Percentiles rank a stretch among this genome's conserved stretches.
These are phyloP conservation scores for Elongisporangium senticosum DNA, from an alignment of 352 stramenopile species.

Conservation along the genomic window DNA sequence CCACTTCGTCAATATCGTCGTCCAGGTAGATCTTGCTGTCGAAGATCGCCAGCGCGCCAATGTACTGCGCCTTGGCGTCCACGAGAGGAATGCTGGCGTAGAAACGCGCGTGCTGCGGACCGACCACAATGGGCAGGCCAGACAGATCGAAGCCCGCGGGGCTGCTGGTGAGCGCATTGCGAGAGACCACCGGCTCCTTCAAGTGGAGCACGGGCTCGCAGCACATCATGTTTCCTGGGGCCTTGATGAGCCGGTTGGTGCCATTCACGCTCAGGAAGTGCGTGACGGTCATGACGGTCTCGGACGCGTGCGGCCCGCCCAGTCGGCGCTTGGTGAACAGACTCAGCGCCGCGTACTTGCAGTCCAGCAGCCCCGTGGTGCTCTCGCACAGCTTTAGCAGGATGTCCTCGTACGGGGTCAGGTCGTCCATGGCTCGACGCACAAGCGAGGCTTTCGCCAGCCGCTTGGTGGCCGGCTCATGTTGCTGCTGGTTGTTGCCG, in stretches of 20 bases:
- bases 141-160: constrained; percentile 41
- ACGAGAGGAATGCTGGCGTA: constrained; percentile 64
- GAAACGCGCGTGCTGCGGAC: constrained; percentile 61
- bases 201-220: constrained; percentile 59
- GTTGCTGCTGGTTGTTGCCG: constrained; percentile 26
- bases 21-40: constrained; percentile 32
- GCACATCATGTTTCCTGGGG: constrained; percentile 52
- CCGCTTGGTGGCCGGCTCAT: constrained; percentile 5
- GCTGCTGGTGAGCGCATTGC: constrained; percentile 26
- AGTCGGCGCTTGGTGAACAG: constrained; percentile 26
- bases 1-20: constrained; percentile 30
- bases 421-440: constrained; percentile 20
- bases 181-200: constrained; percentile 36
- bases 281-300: constrained; percentile 9
- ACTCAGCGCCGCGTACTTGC: constrained; percentile 55
- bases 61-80: constrained; percentile 29
- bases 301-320: constrained; percentile 9
- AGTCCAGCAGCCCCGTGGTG: constrained; percentile 26
- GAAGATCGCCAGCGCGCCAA: constrained; percentile 67
- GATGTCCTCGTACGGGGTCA: constrained; percentile 45
- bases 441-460: constrained; percentile 4
- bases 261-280: constrained; percentile 49
- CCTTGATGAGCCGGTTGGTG: constrained; percentile 44
- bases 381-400: constrained; percentile 51
- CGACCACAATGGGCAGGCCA: constrained; percentile 60